Percentiles rank a stretch among this genome's conserved stretches.
Evolutionary conservation across 495 filamentous ascomycete genomes (phyloP).

Genomic region (Astrothelium subdiscretum): DNA sequence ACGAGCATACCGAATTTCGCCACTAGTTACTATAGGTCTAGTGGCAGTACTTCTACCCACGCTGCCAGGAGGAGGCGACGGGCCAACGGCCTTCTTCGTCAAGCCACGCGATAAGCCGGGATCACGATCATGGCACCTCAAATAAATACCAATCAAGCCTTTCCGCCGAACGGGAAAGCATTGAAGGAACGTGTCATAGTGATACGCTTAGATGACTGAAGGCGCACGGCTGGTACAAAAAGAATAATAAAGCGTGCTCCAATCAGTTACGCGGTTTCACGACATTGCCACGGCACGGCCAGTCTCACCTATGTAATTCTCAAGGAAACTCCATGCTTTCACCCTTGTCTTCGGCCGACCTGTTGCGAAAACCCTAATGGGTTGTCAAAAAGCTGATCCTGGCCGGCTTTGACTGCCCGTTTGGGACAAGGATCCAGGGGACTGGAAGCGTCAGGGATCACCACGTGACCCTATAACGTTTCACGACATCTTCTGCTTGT

Average conservation of each 20-base stretch:
- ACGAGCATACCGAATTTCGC: neutral
- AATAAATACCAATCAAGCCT: neutral
- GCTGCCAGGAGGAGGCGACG: neutral
- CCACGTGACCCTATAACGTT: neutral
- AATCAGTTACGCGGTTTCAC: neutral
- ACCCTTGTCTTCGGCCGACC: neutral
- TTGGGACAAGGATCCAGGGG: neutral
- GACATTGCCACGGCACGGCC: neutral
- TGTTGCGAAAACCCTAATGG: neutral
- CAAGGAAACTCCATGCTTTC: neutral
- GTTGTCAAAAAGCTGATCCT: neutral
- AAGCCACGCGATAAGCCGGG: slow-evolving; percentile 1
- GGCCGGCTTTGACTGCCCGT: neutral
- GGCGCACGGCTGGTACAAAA: no score
- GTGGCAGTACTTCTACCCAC: neutral
- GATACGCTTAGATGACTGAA: neutral
- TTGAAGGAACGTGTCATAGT: neutral
- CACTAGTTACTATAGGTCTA: neutral
- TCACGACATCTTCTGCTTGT: neutral
- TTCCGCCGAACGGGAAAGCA: neutral
- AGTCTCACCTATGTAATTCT: neutral
- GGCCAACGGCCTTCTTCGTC: neutral
- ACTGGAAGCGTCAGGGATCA: neutral
- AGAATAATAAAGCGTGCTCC: neutral
- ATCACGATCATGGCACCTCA: neutral